Evolutionary conservation across 805 yeast species (phyloP).

Genomic region (Maudiozyma bulderi): DNA sequence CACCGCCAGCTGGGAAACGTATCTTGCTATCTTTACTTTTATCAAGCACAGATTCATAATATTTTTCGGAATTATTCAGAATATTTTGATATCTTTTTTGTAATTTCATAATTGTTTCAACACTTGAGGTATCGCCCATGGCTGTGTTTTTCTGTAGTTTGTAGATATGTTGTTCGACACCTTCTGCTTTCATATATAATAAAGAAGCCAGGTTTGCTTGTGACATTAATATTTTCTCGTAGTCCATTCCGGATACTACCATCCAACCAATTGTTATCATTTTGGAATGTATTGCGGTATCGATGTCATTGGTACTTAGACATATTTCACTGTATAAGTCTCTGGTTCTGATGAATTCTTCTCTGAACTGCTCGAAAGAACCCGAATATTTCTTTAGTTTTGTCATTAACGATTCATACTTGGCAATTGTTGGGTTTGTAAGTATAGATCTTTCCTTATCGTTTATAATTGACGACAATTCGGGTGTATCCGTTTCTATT

Average conservation of each 20-base stretch:
- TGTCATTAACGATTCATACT: constrained; percentile 1
- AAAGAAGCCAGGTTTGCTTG: constrained; percentile 61
- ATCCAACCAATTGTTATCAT: constrained; percentile 53
- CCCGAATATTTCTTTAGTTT: constrained; percentile 27
- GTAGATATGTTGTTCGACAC: constrained; percentile 36
- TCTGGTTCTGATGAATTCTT: constrained; percentile 63
- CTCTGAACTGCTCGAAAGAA: constrained; percentile 57
- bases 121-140: too few relatives aligned
- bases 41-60: constrained; percentile 33
- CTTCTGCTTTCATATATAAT: constrained; percentile 52
- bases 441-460: not conserved
- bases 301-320: constrained; percentile 49
- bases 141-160: not conserved
- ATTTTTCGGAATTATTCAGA: constrained; percentile 27
- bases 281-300: constrained; percentile 47
- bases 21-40: constrained; percentile 4
- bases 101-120: constrained; percentile 4
- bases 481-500: constrained; percentile 4
- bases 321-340: constrained; percentile 62
- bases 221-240: constrained; percentile 48
- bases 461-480: constrained; percentile 27
- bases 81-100: constrained; percentile 19
- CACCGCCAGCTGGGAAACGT: constrained; percentile 6
- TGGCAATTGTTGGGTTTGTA: constrained; percentile 3
- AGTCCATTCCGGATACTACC: constrained; percentile 51